Evolutionary conservation across 2,329 filamentous ascomycete genomes (phyloP).

Genomic region (Pleoardoris graminearum): DNA sequence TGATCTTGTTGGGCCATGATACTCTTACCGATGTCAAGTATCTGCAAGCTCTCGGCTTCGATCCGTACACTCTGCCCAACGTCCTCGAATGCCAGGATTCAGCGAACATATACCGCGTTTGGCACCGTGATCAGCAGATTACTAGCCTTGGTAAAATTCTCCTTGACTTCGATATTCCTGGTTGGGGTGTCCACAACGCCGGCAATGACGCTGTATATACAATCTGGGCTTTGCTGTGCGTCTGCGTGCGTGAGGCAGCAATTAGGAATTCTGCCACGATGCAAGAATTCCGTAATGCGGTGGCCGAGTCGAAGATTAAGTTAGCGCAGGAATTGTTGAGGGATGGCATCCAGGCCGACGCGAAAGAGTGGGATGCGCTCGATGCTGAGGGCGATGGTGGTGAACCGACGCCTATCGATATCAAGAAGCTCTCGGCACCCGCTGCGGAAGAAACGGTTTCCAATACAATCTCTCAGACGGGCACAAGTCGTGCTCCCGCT

Average conservation of each 20-base stretch:
- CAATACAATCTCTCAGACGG: neutral
- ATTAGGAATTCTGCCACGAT: conserved; percentile 36
- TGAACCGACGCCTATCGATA: conserved; percentile 25
- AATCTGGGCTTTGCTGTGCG: conserved; percentile 70
- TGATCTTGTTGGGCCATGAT: conserved; percentile 82
- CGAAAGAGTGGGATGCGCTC: conserved; percentile 44
- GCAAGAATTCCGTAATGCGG: conserved; percentile 26
- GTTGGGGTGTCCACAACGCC: conserved; percentile 77
- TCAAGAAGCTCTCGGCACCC: conserved; percentile 2
- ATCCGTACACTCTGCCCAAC: conserved; percentile 57
- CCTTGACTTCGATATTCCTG: conserved; percentile 63
- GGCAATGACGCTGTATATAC: conserved; percentile 86
- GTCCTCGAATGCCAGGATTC: conserved; percentile 74
- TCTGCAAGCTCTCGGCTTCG: conserved; percentile 66
- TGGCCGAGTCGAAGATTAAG: conserved; percentile 28
- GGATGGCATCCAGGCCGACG: conserved; percentile 46
- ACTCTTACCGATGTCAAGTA: conserved; percentile 68
- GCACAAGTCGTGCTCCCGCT: neutral
- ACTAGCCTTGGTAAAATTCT: conserved; percentile 66
- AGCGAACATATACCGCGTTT: conserved; percentile 67
- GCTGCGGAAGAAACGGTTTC: too few species aligned
- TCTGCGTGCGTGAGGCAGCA: conserved; percentile 55
- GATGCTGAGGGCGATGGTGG: conserved; percentile 45
- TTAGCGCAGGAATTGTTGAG: conserved; percentile 32
- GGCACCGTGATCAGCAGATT: conserved; percentile 57